phyloP scores from a whole-genome alignment of 225 moss, liverwort and hornwort genomes.

The Neckera pumila region DNA sequence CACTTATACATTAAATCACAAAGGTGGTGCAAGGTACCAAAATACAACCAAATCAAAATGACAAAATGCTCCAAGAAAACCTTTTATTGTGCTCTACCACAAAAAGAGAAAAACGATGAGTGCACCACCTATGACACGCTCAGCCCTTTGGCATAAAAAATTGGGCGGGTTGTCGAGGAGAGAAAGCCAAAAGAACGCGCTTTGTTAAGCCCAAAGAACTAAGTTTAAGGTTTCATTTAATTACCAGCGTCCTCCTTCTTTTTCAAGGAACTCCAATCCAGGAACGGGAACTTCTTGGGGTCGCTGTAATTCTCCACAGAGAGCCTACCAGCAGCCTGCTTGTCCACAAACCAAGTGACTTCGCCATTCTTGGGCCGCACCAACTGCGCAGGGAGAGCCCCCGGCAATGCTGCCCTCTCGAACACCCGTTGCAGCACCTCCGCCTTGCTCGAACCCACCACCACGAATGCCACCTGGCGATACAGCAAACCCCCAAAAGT shows the following conservation, averaged over 20 bases:
- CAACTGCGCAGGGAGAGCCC: slow-evolving; percentile 49
- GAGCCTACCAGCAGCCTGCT: slow-evolving; percentile 36
- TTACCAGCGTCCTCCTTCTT: background rate
- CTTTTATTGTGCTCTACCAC: background rate
- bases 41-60: background rate
- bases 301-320: slow-evolving; percentile 29
- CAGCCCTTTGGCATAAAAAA: slow-evolving; percentile 4
- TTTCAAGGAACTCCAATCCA: slow-evolving; percentile 50
- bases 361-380: slow-evolving; percentile 39
- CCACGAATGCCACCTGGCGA: slow-evolving; percentile 36
- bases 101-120: background rate
- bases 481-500: background rate
- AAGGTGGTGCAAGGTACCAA: background rate
- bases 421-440: slow-evolving; percentile 48
- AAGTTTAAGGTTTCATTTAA: background rate
- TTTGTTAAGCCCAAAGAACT: background rate
- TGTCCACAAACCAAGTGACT: slow-evolving; percentile 45
- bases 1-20: background rate
- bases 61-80: background rate
- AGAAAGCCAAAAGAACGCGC: background rate
- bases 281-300: slow-evolving; percentile 47
- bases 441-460: slow-evolving; percentile 46
- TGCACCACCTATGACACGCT: background rate
- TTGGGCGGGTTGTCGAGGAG: background rate
- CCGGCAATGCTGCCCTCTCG: slow-evolving; percentile 42